Evolutionary conservation across 140 eudicot species (phyloP).

Genomic region (Stevia rebaudiana): DNA sequence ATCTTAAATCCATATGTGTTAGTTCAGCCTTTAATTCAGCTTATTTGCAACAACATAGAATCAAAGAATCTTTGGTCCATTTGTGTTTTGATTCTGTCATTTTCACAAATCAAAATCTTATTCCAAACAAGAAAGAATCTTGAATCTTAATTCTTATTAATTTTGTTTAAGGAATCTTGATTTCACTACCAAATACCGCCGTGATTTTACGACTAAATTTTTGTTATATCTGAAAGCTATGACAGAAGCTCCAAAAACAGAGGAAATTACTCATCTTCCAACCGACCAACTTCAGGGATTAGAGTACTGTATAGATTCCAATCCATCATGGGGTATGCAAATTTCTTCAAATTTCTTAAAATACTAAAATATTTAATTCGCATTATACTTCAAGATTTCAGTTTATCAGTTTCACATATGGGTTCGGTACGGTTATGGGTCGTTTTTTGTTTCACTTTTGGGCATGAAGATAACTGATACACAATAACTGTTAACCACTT

Average conservation of each 20-base stretch:
- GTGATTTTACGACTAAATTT: background rate
- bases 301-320: constrained; percentile 97
- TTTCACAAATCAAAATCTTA: background rate
- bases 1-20: constrained; percentile 24
- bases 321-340: constrained; percentile 96
- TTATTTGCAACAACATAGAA: constrained; percentile 6
- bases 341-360: constrained; percentile 6
- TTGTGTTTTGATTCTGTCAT: background rate
- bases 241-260: constrained; percentile 86
- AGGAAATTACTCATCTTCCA: constrained; percentile 93
- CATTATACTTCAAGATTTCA: too few species aligned
- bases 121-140: constrained; percentile 7
- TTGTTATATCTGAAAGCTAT: constrained; percentile 23
- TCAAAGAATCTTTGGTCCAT: constrained; percentile 11
- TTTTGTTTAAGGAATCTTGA: background rate
- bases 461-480: too few species aligned
- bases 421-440: too few species aligned
- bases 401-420: too few species aligned
- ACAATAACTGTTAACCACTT: too few species aligned
- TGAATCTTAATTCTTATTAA: background rate
- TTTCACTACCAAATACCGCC: background rate
- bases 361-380: background rate
- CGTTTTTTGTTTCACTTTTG: too few species aligned
- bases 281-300: constrained; percentile 98
- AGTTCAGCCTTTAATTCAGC: background rate